Conservation (phyloP, 768 basidiomycete genomes). For the Inosperma sp. region DNA sequence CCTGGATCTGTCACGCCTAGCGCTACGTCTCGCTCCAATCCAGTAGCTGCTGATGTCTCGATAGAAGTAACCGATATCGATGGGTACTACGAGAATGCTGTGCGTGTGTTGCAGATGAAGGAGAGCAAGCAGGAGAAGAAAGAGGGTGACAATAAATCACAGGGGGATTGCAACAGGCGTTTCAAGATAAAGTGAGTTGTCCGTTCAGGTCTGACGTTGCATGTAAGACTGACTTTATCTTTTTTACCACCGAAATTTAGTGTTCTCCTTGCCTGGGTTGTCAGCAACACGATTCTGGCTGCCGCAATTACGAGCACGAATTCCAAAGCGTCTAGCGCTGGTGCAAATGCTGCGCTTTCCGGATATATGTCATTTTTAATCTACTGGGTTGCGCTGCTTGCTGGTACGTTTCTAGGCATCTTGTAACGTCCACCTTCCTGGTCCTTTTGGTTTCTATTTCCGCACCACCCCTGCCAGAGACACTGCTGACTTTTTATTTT, state of each 20-base stretch:
- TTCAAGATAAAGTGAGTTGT: conserved; percentile 60
- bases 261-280: conserved; percentile 82
- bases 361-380: conserved; percentile 89
- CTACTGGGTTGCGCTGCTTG: conserved; percentile 83
- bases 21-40: conserved; percentile 46
- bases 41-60: conserved; percentile 80
- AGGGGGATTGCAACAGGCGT: conserved; percentile 84
- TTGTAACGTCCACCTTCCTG: background rate
- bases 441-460: too few species aligned
- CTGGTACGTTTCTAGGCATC: conserved; percentile 49
- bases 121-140: conserved; percentile 67
- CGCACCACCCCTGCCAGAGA: too few species aligned
- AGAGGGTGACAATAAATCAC: conserved; percentile 54
- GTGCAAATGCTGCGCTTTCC: conserved; percentile 55
- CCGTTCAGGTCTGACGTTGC: background rate
- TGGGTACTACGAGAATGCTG: conserved; percentile 86
- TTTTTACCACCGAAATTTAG: too few species aligned
- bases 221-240: background rate
- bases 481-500: too few species aligned
- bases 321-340: conserved; percentile 43
- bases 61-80: conserved; percentile 87
- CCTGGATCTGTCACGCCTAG: conserved; percentile 80
- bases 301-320: conserved; percentile 66
- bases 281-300: conserved; percentile 79
- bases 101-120: conserved; percentile 75